Evolutionary conservation across 768 basidiomycete genomes (phyloP), one percentile per base, ranked within the genome.

Genomic region (Roridomyces roridus): DNA sequence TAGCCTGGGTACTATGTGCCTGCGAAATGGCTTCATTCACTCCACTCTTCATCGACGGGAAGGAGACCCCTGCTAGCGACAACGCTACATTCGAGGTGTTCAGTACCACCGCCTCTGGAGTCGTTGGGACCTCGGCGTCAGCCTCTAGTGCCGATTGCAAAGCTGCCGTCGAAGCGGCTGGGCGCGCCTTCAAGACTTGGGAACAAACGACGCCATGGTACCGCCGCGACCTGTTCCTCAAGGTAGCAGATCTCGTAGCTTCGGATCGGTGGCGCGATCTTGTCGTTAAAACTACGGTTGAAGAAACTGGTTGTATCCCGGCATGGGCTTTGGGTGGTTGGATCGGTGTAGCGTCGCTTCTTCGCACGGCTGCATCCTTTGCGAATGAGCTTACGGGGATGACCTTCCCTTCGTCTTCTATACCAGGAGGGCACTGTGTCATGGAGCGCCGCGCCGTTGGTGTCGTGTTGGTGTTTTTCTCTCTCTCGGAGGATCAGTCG

Each of bases 401-500:
- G 47, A 72, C 73, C 1, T 78, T 77, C 53, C 72, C 74, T 2
- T 83, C 82, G 15, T 53, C 62, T 12, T 68, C 53, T 3, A 47
- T 78, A 0, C 80, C 81, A 0, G 84, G 82, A 6, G 77, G 71
- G 5, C 71, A 73, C 26, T 76, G 81, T 2, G 67, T 78, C n/a
- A 70, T 76, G 18, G 77, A 80, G 51, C 71, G 77, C 26, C 67
- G 83, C 23, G 78, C 85, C 1, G 74, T 77, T 60, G 85, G 85
- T 4, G 85, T 84, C 12, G 67, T 82, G 85, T 84, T 53, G 40
- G 79, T 74, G 8, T 39, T 51, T 55, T 35, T 23, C 11, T 51
- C 20, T 21, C 35, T 20, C 34, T 28, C 4, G 11, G 36, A 7
- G 12, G 8, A 26, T 25, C n/a, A 46, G 20, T 10, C 14, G 28